Evolutionary conservation across 768 basidiomycete genomes (phyloP), one percentile per base, ranked within the genome.

Genomic region (Suillus subalutaceus): DNA sequence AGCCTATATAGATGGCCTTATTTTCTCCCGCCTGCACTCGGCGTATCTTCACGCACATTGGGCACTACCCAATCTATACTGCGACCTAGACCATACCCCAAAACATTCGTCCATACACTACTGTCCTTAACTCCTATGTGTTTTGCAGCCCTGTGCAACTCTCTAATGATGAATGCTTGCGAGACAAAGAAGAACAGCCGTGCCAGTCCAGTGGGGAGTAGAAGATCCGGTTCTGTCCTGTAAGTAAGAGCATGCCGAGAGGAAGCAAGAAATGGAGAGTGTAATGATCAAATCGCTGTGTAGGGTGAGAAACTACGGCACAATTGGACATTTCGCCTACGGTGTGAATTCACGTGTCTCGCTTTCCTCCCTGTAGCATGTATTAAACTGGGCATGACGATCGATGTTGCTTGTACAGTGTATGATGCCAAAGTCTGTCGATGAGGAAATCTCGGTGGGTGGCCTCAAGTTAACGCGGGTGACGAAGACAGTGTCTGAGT

Each of bases 191-290:
- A 77, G 32, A 78, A 64, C 32, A 62, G 20, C 48, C 66, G 58
- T 15, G 66, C 26, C 26, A 26, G 61, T 32, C 57, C 50, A 20
- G 67, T 65, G 15, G 57, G 16, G 15, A 38, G 26, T n/a, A 6
- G 35, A 35, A 26, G 57, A 57, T 26, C 26, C 16, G 8, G 23
- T 81, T 79, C 15, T 74, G 78, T 43, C 66, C 70, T 58, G 69
- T 68, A 65, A 82, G 81, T 26, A 81, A 50, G 15, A 77, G 32
- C 1, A 4, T 46, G n/a, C n/a, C 74, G 78, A 1, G 81, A 81
- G 59, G 15, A 73, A 37, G 71, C 81, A 82, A 1, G 75, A 77
- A n/a, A 72, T 64, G 67, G 71, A 79, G 10, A 83, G 77, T 41
- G 18, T 18, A 20, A 44, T 41, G 15, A 41, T 41, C 41, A 16